Conservation (phyloP, 2,329 filamentous ascomycete genomes). For the Aspergillus sp. region DNA sequence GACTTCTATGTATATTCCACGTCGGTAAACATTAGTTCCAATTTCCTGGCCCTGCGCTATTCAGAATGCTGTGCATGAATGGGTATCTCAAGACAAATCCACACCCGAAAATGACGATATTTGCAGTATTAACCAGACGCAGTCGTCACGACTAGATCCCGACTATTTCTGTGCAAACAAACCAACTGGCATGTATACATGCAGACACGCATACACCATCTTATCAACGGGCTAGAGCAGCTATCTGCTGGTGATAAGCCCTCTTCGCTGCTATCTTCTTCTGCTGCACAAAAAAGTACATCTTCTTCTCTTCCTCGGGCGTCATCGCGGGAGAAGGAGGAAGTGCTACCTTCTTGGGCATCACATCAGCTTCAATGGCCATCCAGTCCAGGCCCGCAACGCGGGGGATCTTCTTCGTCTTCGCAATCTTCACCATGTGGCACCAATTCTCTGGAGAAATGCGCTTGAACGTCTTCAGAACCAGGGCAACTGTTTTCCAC, state of each 20-base stretch:
- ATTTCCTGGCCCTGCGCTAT: background rate
- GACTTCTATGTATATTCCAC: background rate
- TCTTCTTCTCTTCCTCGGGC: background rate
- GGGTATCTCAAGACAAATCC: background rate
- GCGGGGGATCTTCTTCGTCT: conserved; percentile 12
- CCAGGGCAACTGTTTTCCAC: conserved; percentile 30
- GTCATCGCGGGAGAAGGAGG: background rate
- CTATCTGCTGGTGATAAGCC: background rate
- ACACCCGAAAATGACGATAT: background rate
- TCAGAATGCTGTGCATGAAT: background rate
- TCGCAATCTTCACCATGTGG: conserved; percentile 19
- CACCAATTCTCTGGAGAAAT: conserved; percentile 24
- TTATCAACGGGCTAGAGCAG: background rate
- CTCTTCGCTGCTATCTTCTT: background rate
- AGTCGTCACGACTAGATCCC: background rate
- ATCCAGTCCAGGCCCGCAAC: conserved; percentile 27
- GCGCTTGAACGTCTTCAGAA: conserved; percentile 26
- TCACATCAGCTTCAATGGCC: conserved; percentile 17
- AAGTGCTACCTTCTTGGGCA: background rate
- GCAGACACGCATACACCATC: background rate
- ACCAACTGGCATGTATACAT: background rate
- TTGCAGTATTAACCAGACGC: background rate
- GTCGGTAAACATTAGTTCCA: background rate
- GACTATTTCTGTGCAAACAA: background rate
- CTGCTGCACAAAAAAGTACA: background rate